Evolutionary conservation across 306 rosid genomes (phyloP).

Genomic region (Vigna radiata): DNA sequence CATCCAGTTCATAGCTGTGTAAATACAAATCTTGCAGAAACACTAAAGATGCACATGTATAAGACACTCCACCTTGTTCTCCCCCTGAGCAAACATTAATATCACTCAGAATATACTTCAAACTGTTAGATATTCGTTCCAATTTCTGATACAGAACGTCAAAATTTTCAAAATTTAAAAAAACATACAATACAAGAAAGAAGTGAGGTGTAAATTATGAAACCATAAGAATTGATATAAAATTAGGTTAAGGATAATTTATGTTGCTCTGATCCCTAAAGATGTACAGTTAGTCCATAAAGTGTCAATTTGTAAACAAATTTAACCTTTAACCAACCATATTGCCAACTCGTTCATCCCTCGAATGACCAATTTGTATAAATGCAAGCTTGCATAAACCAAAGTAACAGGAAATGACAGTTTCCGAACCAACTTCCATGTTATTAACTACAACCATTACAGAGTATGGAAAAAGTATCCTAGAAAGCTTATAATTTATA

Average conservation of each 20-base stretch:
- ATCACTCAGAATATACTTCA: neutral
- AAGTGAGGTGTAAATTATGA: neutral
- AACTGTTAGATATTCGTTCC: neutral
- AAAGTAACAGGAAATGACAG: neutral
- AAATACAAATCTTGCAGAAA: neutral
- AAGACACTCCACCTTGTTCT: conserved; percentile 7
- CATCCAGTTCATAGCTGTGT: neutral
- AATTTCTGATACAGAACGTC: neutral
- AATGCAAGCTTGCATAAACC: neutral
- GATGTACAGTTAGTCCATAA: neutral
- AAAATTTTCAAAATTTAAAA: neutral
- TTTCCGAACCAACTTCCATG: neutral
- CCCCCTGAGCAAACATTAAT: conserved; percentile 11
- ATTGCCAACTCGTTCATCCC: neutral
- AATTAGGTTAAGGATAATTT: neutral
- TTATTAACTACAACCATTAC: neutral
- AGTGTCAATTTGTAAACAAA: neutral
- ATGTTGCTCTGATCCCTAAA: neutral
- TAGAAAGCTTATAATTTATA: conserved; percentile 1
- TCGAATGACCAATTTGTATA: neutral
- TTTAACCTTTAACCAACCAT: neutral
- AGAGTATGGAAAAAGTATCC: neutral
- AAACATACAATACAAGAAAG: neutral
- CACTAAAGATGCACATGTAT: conserved; percentile 8
- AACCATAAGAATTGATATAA: neutral